Conservation (phyloP, 371 early-diverging fungal genomes). For the Amoeboradix gromovi region DNA sequence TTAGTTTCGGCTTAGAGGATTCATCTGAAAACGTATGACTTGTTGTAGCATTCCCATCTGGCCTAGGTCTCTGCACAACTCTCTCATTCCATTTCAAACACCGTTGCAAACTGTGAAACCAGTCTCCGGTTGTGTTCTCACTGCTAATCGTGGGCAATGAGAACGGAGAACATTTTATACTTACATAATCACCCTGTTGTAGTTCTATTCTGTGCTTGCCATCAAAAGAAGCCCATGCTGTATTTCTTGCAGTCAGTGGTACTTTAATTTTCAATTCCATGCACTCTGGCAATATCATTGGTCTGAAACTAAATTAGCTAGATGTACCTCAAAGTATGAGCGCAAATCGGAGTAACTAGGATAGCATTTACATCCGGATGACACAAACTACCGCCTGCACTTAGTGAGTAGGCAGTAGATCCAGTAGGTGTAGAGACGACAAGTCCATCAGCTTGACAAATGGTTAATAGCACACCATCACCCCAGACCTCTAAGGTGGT, state of each 20-base stretch:
- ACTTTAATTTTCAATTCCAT: slow-evolving; percentile 23
- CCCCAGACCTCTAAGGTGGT: slow-evolving; percentile 58
- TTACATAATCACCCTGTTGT: slow-evolving; percentile 55
- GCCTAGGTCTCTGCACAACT: not conserved
- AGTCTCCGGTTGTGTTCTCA: slow-evolving; percentile 39
- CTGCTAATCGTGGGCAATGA: slow-evolving; percentile 59
- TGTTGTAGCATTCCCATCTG: too few species aligned
- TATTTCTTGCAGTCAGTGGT: slow-evolving; percentile 10
- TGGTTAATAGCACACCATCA: slow-evolving; percentile 37
- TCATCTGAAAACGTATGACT: too few species aligned
- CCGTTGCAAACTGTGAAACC: slow-evolving; percentile 42
- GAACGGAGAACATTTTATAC: slow-evolving; percentile 44
- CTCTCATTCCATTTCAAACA: slow-evolving; percentile 58
- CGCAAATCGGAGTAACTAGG: slow-evolving; percentile 71
- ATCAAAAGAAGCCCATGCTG: slow-evolving; percentile 39
- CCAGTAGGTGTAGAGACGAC: slow-evolving; percentile 76
- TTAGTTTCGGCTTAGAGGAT: too few species aligned
- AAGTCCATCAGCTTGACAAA: slow-evolving; percentile 63
- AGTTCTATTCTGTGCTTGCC: slow-evolving; percentile 56
- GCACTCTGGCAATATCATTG: slow-evolving; percentile 63
- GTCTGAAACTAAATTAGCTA: slow-evolving; percentile 46
- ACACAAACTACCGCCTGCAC: slow-evolving; percentile 69
- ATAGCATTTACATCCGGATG: slow-evolving; percentile 74
- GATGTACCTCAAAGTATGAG: slow-evolving; percentile 22
- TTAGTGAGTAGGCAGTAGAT: slow-evolving; percentile 53